Evolutionary conservation across 2,329 filamentous ascomycete genomes (phyloP).

Genomic region (Penicillium paneum): DNA sequence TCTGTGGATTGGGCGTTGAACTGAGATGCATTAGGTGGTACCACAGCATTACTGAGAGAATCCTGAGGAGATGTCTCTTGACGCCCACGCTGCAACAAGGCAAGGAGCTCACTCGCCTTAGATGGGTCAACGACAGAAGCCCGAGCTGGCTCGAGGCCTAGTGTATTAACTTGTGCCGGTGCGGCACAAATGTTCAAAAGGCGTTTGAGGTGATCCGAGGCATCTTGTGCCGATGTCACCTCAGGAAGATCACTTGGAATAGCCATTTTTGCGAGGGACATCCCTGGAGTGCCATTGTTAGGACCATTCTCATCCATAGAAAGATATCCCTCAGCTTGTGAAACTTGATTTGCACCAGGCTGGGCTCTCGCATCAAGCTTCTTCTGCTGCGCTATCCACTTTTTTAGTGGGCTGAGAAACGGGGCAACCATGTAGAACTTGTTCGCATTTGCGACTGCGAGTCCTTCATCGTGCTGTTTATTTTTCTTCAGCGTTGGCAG

Average conservation of each 20-base stretch:
- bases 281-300: slow-evolving; percentile 19
- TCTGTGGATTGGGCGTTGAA: slow-evolving; percentile 55
- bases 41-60: slow-evolving; percentile 47
- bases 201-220: slow-evolving; percentile 52
- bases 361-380: slow-evolving; percentile 61
- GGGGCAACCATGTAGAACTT: slow-evolving; percentile 99
- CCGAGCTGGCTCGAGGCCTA: slow-evolving; percentile 15
- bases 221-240: slow-evolving; percentile 41
- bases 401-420: slow-evolving; percentile 79
- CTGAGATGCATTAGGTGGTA: slow-evolving; percentile 53
- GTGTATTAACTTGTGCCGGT: slow-evolving; percentile 11
- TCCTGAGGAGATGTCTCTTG: slow-evolving; percentile 27
- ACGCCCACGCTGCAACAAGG: slow-evolving; percentile 50
- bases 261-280: slow-evolving; percentile 21
- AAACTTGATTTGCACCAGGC: slow-evolving; percentile 42
- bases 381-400: slow-evolving; percentile 84
- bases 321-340: slow-evolving; percentile 47
- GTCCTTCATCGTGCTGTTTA: slow-evolving; percentile 62
- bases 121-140: slow-evolving; percentile 33
- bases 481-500: slow-evolving; percentile 76
- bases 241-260: slow-evolving; percentile 42
- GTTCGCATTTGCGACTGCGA: slow-evolving; percentile 62
- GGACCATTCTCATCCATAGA: slow-evolving; percentile 58
- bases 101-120: slow-evolving; percentile 54
- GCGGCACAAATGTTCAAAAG: slow-evolving; percentile 40